phyloP scores from a whole-genome alignment of 129 eudicot species.

The Tanacetum coccineum region DNA sequence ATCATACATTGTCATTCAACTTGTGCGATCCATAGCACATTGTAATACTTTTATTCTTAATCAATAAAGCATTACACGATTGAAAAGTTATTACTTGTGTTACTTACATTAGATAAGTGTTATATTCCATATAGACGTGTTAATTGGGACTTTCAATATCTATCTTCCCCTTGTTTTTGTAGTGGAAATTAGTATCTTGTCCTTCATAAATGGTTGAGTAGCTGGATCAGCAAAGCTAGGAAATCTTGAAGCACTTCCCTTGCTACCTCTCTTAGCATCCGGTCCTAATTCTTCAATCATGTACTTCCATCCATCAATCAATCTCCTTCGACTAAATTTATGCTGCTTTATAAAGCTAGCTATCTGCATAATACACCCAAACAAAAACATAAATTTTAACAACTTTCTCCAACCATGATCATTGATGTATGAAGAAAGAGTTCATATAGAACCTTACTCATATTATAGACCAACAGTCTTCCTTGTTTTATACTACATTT shows the following conservation, averaged over 20 bases:
- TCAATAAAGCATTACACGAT: too few species aligned
- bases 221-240: conserved; percentile 86
- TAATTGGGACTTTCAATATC: too few species aligned
- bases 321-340: conserved; percentile 95
- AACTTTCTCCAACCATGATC: neutral
- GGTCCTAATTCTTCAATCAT: conserved; percentile 97
- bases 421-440: neutral
- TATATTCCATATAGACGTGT: too few species aligned
- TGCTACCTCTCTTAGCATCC: conserved; percentile 73
- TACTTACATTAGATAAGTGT: too few species aligned
- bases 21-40: too few species aligned
- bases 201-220: conserved; percentile 84
- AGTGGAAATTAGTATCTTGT: conserved; percentile 34
- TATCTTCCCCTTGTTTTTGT: conserved; percentile 45
- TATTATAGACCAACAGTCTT: too few species aligned
- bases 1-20: too few species aligned
- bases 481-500: too few species aligned
- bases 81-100: too few species aligned
- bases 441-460: too few species aligned
- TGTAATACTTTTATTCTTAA: too few species aligned
- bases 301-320: conserved; percentile 97
- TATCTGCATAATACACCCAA: conserved; percentile 52
- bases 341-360: conserved; percentile 95
- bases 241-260: conserved; percentile 77
- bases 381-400: conserved; percentile 2